A percentile compares a stretch with the other conserved stretches of the same genome.
Evolutionary conservation across 2,329 filamentous ascomycete genomes (phyloP).

Genomic region (Tolypocladium endophyticum): DNA sequence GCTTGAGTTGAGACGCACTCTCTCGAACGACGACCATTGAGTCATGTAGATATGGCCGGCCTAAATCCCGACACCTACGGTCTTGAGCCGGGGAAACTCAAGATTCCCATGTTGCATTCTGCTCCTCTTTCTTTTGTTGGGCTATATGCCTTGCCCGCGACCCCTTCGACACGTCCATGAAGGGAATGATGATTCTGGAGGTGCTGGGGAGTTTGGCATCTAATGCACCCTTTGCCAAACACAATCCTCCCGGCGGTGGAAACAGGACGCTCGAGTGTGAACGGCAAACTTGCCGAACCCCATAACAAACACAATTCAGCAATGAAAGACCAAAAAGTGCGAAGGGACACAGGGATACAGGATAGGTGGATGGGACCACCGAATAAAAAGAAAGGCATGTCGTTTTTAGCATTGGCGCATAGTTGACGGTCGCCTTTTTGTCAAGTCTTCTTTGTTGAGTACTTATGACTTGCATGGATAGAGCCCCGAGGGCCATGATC

Average conservation of each 20-base stretch:
- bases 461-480: constrained; percentile 14
- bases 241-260: not conserved
- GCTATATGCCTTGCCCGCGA: not conserved
- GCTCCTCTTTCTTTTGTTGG: not conserved
- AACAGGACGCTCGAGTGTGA: not conserved
- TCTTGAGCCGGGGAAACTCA: not conserved
- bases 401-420: constrained; percentile 9
- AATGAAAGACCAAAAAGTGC: not conserved
- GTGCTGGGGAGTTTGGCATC: not conserved
- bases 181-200: not conserved
- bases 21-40: not conserved
- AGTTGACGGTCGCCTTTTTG: constrained; percentile 2
- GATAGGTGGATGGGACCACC: constrained; percentile 4
- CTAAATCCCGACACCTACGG: not conserved
- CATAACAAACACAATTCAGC: not conserved
- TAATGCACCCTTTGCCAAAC: not conserved
- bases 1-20: not conserved
- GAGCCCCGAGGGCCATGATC: constrained; percentile 9
- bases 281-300: not conserved
- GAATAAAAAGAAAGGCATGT: constrained; percentile 1
- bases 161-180: constrained; percentile 2
- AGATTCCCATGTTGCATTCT: not conserved
- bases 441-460: constrained; percentile 5
- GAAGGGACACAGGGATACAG: constrained; percentile 4
- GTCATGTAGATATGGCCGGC: not conserved